Base-by-base conservation (phyloP, 352 stramenopile species). In the Phytophthora nicotianae region DNA sequence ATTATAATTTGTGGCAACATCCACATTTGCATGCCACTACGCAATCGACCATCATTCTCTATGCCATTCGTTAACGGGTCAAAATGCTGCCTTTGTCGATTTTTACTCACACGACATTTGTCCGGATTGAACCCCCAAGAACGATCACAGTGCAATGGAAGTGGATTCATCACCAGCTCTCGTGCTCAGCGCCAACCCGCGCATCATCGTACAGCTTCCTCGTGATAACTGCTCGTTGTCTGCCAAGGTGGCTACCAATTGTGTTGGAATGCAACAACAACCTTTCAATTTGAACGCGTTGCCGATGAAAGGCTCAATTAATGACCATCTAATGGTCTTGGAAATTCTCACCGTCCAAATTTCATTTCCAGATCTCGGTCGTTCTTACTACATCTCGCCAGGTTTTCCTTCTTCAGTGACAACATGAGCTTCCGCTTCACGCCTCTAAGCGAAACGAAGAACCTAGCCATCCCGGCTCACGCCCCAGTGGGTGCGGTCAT, bases 141-240 rank as follows among this genome's bases (percentile, higher is more conserved):
- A n/a, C n/a, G n/a, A n/a, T n/a, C n/a, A n/a, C 38, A 56, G 33
- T 14, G 20, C 38, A 7, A 47, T 65, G 11, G 55, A 48, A 40
- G 62, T 65, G 0, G 45, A 45, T 11, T 40, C 67, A 3, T 13
- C 59, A 16, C 17, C 71, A 1, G 43, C 52, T 17, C 61, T 92
- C 13, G 68, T 84, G 19, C 68, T 90, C 4, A 85, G 66, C 49
- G 33, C 62, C 10, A 75, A 73, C n/a, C 83, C 81, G 8, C 74
- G 69, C 40, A 86, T 92, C 27, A 61, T 90, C 24, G 52, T 90
- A 92, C 62, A 73, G 74, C 19, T 90, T 92, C 45, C 67, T 83
- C 2, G 77, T 41, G 83, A 92, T 69, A 89, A 80, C 41, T 91
- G 79, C 43, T 60, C 90, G 19, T 32, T 86, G 27, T 92, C 81